Evolutionary conservation across 2,329 filamentous ascomycete genomes (phyloP).

Genomic region (Ophiostoma pallidulum): DNA sequence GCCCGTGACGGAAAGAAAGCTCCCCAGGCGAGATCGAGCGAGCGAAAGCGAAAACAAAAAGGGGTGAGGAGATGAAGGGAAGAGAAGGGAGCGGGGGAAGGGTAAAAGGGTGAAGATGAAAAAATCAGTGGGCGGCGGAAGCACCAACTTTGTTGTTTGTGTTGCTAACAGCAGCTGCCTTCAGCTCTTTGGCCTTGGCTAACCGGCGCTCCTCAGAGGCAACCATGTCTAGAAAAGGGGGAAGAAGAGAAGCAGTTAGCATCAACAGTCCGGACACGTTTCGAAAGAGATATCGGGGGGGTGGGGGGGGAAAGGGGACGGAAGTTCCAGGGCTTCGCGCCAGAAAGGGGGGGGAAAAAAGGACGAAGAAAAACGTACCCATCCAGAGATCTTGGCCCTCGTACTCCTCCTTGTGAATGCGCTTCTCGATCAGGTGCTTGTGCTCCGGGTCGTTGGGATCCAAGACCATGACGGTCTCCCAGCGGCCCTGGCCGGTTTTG

Average conservation of each 20-base stretch:
- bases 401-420: constrained; percentile 77
- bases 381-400: constrained; percentile 90
- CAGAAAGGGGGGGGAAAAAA: neutral
- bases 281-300: too few species aligned
- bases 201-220: constrained; percentile 62
- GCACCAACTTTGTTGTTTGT: constrained; percentile 13
- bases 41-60: neutral
- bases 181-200: constrained; percentile 27
- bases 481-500: constrained; percentile 63
- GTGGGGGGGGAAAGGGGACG: too few species aligned
- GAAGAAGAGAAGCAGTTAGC: constrained; percentile 17
- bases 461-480: constrained; percentile 74
- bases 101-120: neutral
- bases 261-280: too few species aligned
- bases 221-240: constrained; percentile 77
- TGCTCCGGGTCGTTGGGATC: constrained; percentile 76
- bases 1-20: neutral
- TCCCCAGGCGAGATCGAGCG: neutral
- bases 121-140: constrained; percentile 8
- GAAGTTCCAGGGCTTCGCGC: too few species aligned
- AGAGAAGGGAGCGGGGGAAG: too few species aligned
- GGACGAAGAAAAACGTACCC: constrained; percentile 47
- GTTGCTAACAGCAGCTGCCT: constrained; percentile 16
- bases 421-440: constrained; percentile 77
- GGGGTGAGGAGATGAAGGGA: too few species aligned